phyloP scores from a whole-genome alignment of 805 yeast genomes.

The Starmerella kuoi region DNA sequence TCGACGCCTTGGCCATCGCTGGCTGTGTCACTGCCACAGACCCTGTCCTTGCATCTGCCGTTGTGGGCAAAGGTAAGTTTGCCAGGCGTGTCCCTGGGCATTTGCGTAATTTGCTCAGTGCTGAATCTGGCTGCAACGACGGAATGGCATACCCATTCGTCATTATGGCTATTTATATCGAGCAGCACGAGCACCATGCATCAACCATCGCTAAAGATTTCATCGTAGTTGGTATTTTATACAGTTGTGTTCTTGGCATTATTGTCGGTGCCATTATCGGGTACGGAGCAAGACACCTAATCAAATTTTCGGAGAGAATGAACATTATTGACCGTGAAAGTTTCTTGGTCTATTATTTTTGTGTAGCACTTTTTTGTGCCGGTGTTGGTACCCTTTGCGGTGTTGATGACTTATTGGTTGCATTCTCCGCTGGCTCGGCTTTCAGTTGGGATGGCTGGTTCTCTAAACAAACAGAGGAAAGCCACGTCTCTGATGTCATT shows the following conservation, averaged over 20 bases:
- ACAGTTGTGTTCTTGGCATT: conserved; percentile 73
- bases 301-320: conserved; percentile 57
- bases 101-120: conserved; percentile 65
- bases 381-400: conserved; percentile 84
- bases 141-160: conserved; percentile 95
- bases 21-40: conserved; percentile 94
- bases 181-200: conserved; percentile 53
- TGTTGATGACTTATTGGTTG: conserved; percentile 74
- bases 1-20: conserved; percentile 59
- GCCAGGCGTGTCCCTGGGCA: conserved; percentile 91
- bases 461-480: conserved; percentile 66
- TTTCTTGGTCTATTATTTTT: conserved; percentile 70
- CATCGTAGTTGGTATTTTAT: conserved; percentile 61
- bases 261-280: conserved; percentile 65
- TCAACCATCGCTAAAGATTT: conserved; percentile 66
- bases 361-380: conserved; percentile 70
- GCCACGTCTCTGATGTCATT: conserved; percentile 81
- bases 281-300: conserved; percentile 52
- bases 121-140: conserved; percentile 85
- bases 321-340: conserved; percentile 78
- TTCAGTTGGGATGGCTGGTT: conserved; percentile 93
- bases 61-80: conserved; percentile 86
- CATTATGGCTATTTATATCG: conserved; percentile 50
- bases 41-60: conserved; percentile 90
- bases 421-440: conserved; percentile 88